A percentile compares a stretch with the other conserved stretches of the same genome.
Conservation (phyloP, 768 basidiomycete genomes). For the Pisolithus marmoratus region DNA sequence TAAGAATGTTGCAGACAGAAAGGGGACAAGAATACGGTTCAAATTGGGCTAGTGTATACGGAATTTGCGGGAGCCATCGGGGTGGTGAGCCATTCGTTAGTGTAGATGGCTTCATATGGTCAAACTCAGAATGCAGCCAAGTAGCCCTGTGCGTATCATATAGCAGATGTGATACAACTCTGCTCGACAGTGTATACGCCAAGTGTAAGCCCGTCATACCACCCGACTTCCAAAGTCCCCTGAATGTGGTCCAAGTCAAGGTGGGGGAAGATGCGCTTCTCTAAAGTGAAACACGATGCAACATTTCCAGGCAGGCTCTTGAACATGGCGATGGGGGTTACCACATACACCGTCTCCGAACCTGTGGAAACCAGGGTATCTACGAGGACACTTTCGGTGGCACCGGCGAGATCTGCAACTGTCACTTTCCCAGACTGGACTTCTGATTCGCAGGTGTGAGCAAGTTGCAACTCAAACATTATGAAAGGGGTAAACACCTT, state of each 20-base stretch:
- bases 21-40: too few relatives aligned
- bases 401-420: constrained; percentile 28
- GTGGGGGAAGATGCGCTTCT: constrained; percentile 29
- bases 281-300: constrained; percentile 18
- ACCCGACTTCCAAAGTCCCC: constrained; percentile 25
- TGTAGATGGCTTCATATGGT: too few relatives aligned
- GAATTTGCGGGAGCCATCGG: too few relatives aligned
- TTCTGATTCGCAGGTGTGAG: constrained; percentile 16
- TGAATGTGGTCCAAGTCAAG: constrained; percentile 34
- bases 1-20: too few relatives aligned
- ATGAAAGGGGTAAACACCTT: constrained; percentile 12
- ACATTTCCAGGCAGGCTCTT: constrained; percentile 11
- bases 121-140: too few relatives aligned
- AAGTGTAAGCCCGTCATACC: constrained; percentile 25
- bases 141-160: constrained; percentile 3
- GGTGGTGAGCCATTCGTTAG: too few relatives aligned
- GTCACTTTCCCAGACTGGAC: constrained; percentile 13
- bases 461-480: not conserved
- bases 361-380: constrained; percentile 10
- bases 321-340: constrained; percentile 27
- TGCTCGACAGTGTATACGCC: constrained; percentile 25
- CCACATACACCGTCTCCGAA: constrained; percentile 19
- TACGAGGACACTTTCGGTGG: constrained; percentile 11
- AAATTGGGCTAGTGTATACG: too few relatives aligned
- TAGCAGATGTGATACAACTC: constrained; percentile 5